Percentiles rank a stretch among this genome's conserved stretches.
Conservation (phyloP, 371 early-diverging fungal species). For the Mucor piriformis region DNA sequence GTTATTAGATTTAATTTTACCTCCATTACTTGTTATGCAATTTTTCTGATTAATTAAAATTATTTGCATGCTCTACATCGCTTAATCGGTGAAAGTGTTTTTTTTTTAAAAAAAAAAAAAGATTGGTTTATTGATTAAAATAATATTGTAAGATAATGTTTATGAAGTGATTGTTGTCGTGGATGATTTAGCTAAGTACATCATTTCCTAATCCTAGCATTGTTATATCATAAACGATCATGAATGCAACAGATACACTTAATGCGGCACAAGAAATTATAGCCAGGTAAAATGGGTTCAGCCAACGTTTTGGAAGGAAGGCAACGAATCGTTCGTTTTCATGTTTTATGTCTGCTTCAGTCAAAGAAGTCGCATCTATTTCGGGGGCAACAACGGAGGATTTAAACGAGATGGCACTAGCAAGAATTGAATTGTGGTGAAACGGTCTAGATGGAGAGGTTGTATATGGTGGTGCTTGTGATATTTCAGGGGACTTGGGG, state of each 20-base stretch:
- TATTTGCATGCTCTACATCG: too few relatives aligned
- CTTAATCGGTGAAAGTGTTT: too few relatives aligned
- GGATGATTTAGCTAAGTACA: constrained; percentile 21
- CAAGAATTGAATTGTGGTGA: constrained; percentile 12
- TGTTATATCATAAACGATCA: constrained; percentile 45
- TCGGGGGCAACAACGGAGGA: constrained; percentile 11
- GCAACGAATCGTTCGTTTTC: constrained; percentile 29
- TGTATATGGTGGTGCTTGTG: constrained; percentile 9
- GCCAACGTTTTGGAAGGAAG: constrained; percentile 26
- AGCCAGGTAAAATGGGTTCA: constrained; percentile 46
- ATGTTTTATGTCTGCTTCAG: neutral
- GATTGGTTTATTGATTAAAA: too few relatives aligned
- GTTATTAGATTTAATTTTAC: too few relatives aligned
- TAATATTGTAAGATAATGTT: too few relatives aligned
- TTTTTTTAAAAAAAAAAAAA: too few relatives aligned
- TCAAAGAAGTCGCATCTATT: neutral
- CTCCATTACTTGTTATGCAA: too few relatives aligned
- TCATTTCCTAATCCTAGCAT: constrained; percentile 36
- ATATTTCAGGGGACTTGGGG: constrained; percentile 10
- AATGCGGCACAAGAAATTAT: constrained; percentile 26
- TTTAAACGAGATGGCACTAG: constrained; percentile 19
- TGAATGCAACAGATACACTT: constrained; percentile 33
- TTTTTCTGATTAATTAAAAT: too few relatives aligned
- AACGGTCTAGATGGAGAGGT: neutral
- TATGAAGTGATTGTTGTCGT: too few relatives aligned